A percentile compares a stretch with the other conserved stretches of the same genome.
phyloP scores from a whole-genome alignment of 106 monocot genomes.

The Dactylorhiza incarnata region DNA sequence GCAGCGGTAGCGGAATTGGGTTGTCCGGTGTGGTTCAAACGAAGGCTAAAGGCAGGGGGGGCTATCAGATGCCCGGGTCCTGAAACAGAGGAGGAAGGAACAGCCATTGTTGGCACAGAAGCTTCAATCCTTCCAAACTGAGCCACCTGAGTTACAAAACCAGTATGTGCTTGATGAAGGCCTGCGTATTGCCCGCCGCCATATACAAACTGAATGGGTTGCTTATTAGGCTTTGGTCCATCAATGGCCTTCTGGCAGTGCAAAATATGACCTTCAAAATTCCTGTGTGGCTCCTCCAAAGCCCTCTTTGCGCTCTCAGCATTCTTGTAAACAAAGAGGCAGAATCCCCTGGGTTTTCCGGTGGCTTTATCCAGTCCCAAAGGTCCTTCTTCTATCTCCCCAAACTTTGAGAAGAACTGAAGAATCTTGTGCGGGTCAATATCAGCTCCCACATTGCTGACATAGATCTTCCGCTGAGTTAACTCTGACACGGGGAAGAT shows the following conservation, averaged over 20 bases:
- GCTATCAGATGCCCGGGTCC: slow-evolving; percentile 44
- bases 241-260: slow-evolving; percentile 70
- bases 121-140: slow-evolving; percentile 19
- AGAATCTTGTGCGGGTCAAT: slow-evolving; percentile 48
- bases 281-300: slow-evolving; percentile 80
- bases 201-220: not conserved
- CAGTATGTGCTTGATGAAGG: slow-evolving; percentile 6
- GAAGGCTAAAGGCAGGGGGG: slow-evolving; percentile 15
- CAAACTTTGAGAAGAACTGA: slow-evolving; percentile 63
- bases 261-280: slow-evolving; percentile 60
- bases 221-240: slow-evolving; percentile 11
- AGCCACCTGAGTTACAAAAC: slow-evolving; percentile 4
- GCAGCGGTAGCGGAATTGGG: slow-evolving; percentile 13
- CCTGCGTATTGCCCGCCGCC: slow-evolving; percentile 1
- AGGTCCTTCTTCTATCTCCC: slow-evolving; percentile 88
- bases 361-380: slow-evolving; percentile 66
- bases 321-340: slow-evolving; percentile 61
- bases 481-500: not conserved
- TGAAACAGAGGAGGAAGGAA: not conserved
- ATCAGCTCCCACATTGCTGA: slow-evolving; percentile 64
- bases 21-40: slow-evolving; percentile 11
- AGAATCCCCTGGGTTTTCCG: slow-evolving; percentile 71
- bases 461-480: slow-evolving; percentile 73
- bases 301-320: slow-evolving; percentile 64
- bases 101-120: slow-evolving; percentile 9